These are phyloP conservation scores for Goffeauzyma gilvescens DNA, from an alignment of 768 basidiomycete species.

Conservation along the genomic window DNA sequence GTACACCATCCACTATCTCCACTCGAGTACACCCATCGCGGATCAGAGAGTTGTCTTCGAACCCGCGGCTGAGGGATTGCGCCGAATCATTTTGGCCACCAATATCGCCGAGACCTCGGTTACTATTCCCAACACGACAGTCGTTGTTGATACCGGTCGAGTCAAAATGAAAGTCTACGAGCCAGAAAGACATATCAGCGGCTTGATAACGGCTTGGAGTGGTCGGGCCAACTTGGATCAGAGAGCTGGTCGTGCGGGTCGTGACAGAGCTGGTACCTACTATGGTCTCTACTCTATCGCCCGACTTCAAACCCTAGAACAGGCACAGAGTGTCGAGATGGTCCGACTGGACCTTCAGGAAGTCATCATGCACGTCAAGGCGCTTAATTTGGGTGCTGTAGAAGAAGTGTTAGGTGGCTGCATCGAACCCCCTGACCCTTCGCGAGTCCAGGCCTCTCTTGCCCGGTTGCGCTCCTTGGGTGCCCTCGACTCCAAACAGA, in stretches of 20 bases:
- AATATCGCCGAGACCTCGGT: constrained; percentile 91
- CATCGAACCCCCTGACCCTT: constrained; percentile 70
- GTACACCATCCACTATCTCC: constrained; percentile 59
- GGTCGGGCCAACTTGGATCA: constrained; percentile 79
- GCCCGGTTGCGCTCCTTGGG: constrained; percentile 64
- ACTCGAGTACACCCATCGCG: constrained; percentile 68
- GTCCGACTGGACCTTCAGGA: constrained; percentile 72
- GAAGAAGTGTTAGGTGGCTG: constrained; percentile 67
- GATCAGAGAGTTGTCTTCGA: constrained; percentile 83
- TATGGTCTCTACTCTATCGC: constrained; percentile 57
- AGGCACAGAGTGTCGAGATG: constrained; percentile 89
- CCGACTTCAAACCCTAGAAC: constrained; percentile 44
- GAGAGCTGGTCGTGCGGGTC: constrained; percentile 75
- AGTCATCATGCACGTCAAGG: constrained; percentile 92
- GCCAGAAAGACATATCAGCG: constrained; percentile 68
- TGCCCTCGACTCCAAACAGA: constrained; percentile 54
- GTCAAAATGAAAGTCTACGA: constrained; percentile 74
- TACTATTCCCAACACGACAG: constrained; percentile 87
- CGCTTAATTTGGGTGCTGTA: constrained; percentile 68
- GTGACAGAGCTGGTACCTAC: constrained; percentile 78
- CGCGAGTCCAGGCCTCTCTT: constrained; percentile 62
- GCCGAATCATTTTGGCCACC: constrained; percentile 77
- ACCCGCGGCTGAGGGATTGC: constrained; percentile 53
- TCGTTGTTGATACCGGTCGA: constrained; percentile 74
- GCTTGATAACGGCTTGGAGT: constrained; percentile 76